These are phyloP conservation scores for Wickerhamiella dianesei DNA, from an alignment of 805 yeast species.

Conservation along the genomic window DNA sequence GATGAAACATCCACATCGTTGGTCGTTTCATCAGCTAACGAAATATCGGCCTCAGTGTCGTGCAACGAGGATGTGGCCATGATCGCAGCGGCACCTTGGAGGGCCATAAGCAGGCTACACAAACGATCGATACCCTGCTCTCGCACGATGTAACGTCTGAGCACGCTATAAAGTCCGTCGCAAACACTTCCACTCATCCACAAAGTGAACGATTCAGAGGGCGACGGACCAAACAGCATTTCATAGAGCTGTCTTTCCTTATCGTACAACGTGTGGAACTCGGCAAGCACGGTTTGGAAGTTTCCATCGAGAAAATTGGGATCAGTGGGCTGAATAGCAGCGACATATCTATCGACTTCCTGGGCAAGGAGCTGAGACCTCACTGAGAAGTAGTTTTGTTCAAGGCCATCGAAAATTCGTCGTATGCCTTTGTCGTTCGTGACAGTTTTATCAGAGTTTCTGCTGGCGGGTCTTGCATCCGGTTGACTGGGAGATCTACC, in stretches of 20 bases:
- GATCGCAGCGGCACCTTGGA: conserved; percentile 4
- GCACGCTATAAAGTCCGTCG: conserved; percentile 64
- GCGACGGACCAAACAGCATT: conserved; percentile 33
- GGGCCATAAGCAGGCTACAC: conserved; percentile 42
- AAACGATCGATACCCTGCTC: conserved; percentile 55
- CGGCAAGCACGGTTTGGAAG: conserved; percentile 42
- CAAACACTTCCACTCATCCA: conserved; percentile 48
- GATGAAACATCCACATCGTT: conserved; percentile 17
- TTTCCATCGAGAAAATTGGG: conserved; percentile 10
- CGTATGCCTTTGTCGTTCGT: not conserved
- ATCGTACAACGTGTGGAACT: conserved; percentile 52
- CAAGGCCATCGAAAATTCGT: conserved; percentile 1
- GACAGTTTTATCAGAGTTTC: not conserved
- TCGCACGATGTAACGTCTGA: conserved; percentile 52
- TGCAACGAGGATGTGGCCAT: conserved; percentile 11
- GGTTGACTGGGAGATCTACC: no score
- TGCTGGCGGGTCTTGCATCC: no score
- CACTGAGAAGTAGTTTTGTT: conserved; percentile 1
- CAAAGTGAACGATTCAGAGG: conserved; percentile 30
- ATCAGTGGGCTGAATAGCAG: conserved; percentile 15
- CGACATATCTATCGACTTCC: conserved; percentile 15
- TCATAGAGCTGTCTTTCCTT: conserved; percentile 38
- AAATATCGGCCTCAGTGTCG: conserved; percentile 1
- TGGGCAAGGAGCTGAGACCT: conserved; percentile 7
- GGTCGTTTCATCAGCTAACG: conserved; percentile 8